Conservation (phyloP, 257 asterid species). For the Nicotiana paniculata region DNA sequence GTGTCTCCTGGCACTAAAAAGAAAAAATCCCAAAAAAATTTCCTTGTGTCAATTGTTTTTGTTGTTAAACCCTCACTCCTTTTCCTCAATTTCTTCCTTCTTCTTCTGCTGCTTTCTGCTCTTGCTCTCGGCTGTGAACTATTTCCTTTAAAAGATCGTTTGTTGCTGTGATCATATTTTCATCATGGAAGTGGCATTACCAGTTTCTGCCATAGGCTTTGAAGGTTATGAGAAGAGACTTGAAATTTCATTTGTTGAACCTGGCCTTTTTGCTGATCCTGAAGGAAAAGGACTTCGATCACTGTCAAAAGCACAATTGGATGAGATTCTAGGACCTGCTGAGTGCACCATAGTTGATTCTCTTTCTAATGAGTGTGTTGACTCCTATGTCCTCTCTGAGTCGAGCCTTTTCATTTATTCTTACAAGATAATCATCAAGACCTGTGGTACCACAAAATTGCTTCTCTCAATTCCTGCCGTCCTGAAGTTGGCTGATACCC, state of each 20-base stretch:
- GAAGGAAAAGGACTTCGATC: slow-evolving; percentile 30
- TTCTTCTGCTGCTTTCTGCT: slow-evolving; percentile 6
- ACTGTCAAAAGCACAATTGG: slow-evolving; percentile 25
- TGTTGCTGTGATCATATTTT: neutral
- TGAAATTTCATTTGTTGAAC: slow-evolving; percentile 30
- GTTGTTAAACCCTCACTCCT: slow-evolving; percentile 9
- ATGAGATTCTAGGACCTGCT: slow-evolving; percentile 35
- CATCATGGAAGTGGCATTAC: slow-evolving; percentile 16
- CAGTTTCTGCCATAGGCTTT: slow-evolving; percentile 29
- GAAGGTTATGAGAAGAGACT: slow-evolving; percentile 42
- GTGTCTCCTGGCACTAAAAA: slow-evolving; percentile 1
- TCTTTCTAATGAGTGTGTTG: slow-evolving; percentile 30
- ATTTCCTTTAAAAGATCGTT: neutral
- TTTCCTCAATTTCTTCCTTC: slow-evolving; percentile 3
- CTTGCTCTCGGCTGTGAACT: neutral
- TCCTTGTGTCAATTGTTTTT: neutral
- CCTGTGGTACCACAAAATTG: slow-evolving; percentile 37
- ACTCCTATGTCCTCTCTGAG: slow-evolving; percentile 36
- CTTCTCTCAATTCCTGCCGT: slow-evolving; percentile 31
- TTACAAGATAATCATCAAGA: slow-evolving; percentile 34
- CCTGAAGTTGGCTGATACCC: slow-evolving; percentile 20
- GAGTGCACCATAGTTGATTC: slow-evolving; percentile 31
- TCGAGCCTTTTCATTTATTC: slow-evolving; percentile 36
- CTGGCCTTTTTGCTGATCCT: slow-evolving; percentile 29
- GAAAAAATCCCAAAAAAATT: neutral